Conservation (phyloP, 495 filamentous ascomycete genomes). For the Daldinia grandis region DNA sequence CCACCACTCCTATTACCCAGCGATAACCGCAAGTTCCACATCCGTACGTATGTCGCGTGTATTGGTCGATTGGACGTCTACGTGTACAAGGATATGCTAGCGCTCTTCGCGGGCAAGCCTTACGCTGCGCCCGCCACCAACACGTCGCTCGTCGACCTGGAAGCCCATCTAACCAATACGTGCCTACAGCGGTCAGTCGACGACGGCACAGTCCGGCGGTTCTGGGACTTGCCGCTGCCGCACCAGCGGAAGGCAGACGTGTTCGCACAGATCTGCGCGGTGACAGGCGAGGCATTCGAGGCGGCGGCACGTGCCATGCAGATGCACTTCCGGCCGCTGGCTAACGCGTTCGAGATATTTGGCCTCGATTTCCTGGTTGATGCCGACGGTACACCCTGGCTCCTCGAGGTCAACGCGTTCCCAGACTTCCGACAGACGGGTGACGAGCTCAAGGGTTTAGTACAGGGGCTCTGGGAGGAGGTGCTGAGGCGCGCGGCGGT, state of each 20-base stretch:
- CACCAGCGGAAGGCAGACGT: conserved; percentile 58
- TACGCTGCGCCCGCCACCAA: conserved; percentile 61
- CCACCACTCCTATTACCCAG: conserved; percentile 79
- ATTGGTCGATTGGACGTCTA: conserved; percentile 80
- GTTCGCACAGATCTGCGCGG: conserved; percentile 74
- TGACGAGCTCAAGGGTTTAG: conserved; percentile 70
- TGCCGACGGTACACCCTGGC: conserved; percentile 65
- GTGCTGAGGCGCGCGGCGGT: conserved; percentile 71
- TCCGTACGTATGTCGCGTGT: conserved; percentile 87
- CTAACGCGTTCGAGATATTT: conserved; percentile 90
- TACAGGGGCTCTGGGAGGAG: conserved; percentile 77
- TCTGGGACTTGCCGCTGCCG: conserved; percentile 69
- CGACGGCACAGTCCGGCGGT: conserved; percentile 63
- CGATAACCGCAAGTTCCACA: conserved; percentile 88
- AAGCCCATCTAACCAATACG: conserved; percentile 89
- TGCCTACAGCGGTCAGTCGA: conserved; percentile 75
- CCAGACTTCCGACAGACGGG: conserved; percentile 95
- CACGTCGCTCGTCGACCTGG: conserved; percentile 57
- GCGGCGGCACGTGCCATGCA: conserved; percentile 83
- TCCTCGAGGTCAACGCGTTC: conserved; percentile 96
- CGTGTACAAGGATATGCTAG: conserved; percentile 89
- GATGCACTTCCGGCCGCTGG: conserved; percentile 89
- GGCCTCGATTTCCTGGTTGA: conserved; percentile 92
- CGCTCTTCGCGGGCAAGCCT: conserved; percentile 79
- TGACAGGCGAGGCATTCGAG: conserved; percentile 80